Evolutionary conservation across 1,284 basidiomycete species (phyloP).

Genomic region (Sporisorium graminicola): DNA sequence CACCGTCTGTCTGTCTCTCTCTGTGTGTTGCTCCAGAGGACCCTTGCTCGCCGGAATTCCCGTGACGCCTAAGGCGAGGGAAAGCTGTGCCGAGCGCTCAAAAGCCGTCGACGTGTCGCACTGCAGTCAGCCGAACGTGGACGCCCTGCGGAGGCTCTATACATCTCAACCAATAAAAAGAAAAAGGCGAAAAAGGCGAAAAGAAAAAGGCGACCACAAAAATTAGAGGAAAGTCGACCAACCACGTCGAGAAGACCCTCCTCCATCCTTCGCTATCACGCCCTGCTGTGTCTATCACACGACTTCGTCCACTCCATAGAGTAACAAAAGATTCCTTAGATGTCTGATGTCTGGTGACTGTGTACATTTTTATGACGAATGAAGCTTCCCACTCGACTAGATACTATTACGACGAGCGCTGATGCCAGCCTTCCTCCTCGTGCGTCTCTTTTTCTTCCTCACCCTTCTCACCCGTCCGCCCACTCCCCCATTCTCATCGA

Average conservation of each 20-base stretch:
- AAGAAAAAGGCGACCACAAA: constrained; percentile 1
- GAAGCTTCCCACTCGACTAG: constrained; percentile 12
- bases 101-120: background rate
- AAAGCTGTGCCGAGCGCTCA: background rate
- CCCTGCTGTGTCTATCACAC: background rate
- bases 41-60: background rate
- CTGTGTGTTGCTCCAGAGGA: background rate
- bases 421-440: constrained; percentile 40
- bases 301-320: background rate
- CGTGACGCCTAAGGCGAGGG: background rate
- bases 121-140: background rate
- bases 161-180: background rate
- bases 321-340: no score
- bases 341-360: background rate
- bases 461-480: constrained; percentile 7
- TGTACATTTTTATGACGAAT: background rate
- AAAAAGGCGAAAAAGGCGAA: background rate
- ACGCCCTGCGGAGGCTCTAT: no score
- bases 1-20: no score
- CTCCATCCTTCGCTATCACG: background rate
- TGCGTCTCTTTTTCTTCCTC: constrained; percentile 15
- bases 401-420: constrained; percentile 56
- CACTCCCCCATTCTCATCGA: constrained; percentile 7
- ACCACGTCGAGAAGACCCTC: no score
- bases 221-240: background rate